Percentiles rank a stretch among this genome's conserved stretches.
phyloP scores from a whole-genome alignment of 305 asterid species.

The Caryopteris hybrid region DNA sequence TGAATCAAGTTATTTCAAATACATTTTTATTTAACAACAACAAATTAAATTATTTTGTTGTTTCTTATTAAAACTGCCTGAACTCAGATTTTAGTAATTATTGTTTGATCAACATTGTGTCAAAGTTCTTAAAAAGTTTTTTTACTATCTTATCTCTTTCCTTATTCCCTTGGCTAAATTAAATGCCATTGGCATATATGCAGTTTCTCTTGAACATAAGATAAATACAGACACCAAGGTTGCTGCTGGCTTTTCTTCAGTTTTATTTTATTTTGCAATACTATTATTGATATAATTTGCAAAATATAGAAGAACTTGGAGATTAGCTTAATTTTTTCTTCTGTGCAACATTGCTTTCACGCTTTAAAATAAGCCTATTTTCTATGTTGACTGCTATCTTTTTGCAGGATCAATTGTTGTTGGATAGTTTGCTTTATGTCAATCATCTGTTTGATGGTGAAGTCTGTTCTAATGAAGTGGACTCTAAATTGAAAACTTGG shows the following conservation, averaged over 20 bases:
- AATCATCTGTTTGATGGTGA: constrained; percentile 27
- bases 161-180: not conserved
- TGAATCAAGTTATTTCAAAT: too few species aligned
- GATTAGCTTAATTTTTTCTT: not conserved
- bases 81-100: not conserved
- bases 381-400: constrained; percentile 13
- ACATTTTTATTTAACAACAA: too few species aligned
- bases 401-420: constrained; percentile 64
- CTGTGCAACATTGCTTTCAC: not conserved
- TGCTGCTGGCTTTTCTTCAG: constrained; percentile 6
- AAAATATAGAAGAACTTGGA: not conserved
- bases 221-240: not conserved
- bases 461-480: constrained; percentile 27
- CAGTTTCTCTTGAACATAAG: not conserved
- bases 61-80: not conserved
- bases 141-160: not conserved
- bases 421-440: constrained; percentile 42
- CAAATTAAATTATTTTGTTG: too few species aligned
- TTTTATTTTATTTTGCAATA: not conserved
- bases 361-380: constrained; percentile 10
- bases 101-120: constrained; percentile 4
- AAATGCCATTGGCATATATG: not conserved
- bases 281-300: not conserved
- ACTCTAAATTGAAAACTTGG: constrained; percentile 42
- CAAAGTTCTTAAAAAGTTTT: not conserved